Evolutionary conservation across 2,329 filamentous ascomycete genomes (phyloP).

Genomic region (Orbilia javanica): DNA sequence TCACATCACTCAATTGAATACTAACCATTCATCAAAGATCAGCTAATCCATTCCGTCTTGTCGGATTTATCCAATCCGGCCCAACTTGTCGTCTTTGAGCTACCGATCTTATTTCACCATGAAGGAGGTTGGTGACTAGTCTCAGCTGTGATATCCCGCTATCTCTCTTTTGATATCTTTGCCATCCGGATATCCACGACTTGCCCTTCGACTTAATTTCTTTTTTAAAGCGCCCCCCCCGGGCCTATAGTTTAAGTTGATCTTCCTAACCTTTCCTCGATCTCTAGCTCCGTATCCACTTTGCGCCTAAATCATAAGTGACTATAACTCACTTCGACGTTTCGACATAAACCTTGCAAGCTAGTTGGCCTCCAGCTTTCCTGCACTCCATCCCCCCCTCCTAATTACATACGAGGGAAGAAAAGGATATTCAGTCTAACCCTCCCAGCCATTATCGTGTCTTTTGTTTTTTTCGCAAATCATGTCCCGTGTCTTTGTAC

Average conservation of each 20-base stretch:
- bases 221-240: constrained; percentile 7
- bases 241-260: background rate
- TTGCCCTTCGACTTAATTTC: constrained; percentile 24
- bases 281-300: constrained; percentile 36
- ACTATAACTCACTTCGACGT: constrained; percentile 24
- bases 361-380: constrained; percentile 37
- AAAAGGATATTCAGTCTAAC: constrained; percentile 26
- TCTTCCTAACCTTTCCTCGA: constrained; percentile 37
- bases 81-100: constrained; percentile 26
- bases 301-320: constrained; percentile 24
- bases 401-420: background rate
- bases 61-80: constrained; percentile 43
- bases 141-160: constrained; percentile 43
- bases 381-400: constrained; percentile 37
- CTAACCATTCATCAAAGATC: background rate
- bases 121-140: constrained; percentile 54
- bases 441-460: constrained; percentile 15
- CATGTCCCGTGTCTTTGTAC: constrained; percentile 43
- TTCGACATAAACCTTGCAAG: constrained; percentile 37
- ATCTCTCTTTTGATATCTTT: constrained; percentile 52
- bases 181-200: constrained; percentile 41
- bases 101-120: constrained; percentile 37
- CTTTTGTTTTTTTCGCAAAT: constrained; percentile 47
- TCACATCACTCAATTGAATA: constrained; percentile 30
- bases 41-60: constrained; percentile 24